phyloP scores from a whole-genome alignment of 1,139 yeast genomes.

The Geotrichum histeridarum region DNA sequence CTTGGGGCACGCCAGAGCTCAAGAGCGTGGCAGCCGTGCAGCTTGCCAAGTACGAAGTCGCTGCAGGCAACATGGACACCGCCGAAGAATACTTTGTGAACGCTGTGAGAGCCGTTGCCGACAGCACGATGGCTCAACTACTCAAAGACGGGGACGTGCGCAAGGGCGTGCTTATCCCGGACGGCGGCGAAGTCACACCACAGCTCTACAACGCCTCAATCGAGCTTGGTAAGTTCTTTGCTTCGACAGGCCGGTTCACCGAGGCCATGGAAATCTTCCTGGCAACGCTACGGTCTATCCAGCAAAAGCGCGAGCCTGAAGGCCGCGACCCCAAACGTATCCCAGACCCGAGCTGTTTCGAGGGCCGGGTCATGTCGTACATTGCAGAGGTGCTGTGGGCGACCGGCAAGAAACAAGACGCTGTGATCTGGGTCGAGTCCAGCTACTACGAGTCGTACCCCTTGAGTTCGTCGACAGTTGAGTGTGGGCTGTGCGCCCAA shows the following conservation, averaged over 20 bases:
- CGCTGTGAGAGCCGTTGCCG: conserved; percentile 33
- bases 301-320: conserved; percentile 22
- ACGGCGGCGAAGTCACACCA: conserved; percentile 3
- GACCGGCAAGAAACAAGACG: conserved; percentile 47
- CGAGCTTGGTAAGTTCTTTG: conserved; percentile 36
- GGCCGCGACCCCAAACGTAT: conserved; percentile 19
- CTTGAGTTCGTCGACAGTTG: conserved; percentile 35
- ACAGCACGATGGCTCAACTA: conserved; percentile 3
- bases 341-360: conserved; percentile 26
- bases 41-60: conserved; percentile 28
- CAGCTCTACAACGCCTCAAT: conserved; percentile 21
- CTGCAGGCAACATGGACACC: conserved; percentile 28
- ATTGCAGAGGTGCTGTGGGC: conserved; percentile 65
- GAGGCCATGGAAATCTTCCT: conserved; percentile 35
- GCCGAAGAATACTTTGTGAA: conserved; percentile 42
- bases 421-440: conserved; percentile 62
- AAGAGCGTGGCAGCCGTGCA: conserved; percentile 32
- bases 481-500: conserved; percentile 42
- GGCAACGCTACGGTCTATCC: conserved; percentile 31
- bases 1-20: conserved; percentile 30
- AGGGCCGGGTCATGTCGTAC: conserved; percentile 50
- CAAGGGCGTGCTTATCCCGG: conserved; percentile 17
- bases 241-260: conserved; percentile 25
- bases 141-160: conserved; percentile 36
- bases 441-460: conserved; percentile 39